Evolutionary conservation across 192 early-diverging fungal genomes (phyloP).

Genomic region (Spizellomyces sp.): DNA sequence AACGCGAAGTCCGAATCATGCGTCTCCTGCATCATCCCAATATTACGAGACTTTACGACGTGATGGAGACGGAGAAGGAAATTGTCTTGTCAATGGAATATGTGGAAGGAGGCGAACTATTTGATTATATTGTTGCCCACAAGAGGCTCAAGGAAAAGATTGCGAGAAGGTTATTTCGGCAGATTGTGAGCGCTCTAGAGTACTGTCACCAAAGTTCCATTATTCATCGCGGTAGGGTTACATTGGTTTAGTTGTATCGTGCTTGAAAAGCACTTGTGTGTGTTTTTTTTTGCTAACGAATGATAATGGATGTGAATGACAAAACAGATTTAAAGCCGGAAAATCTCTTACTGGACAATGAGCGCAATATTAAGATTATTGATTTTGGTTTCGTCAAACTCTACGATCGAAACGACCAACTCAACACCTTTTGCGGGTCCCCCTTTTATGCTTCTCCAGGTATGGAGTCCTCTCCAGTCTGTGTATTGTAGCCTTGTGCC

Average conservation of each 20-base stretch:
- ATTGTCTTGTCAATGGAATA: slow-evolving; percentile 95
- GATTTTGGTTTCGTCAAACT: slow-evolving; percentile 62
- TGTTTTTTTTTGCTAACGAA: not conserved
- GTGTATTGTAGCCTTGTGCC: not conserved
- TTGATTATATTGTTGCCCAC: slow-evolving; percentile 84
- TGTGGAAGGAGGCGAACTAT: slow-evolving; percentile 86
- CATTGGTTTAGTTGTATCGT: no score
- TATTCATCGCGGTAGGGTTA: slow-evolving; percentile 51
- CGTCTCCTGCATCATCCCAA: slow-evolving; percentile 67
- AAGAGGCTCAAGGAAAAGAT: slow-evolving; percentile 84
- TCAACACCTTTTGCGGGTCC: slow-evolving; percentile 62
- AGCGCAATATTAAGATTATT: slow-evolving; percentile 57
- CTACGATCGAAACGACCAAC: slow-evolving; percentile 38
- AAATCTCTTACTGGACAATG: slow-evolving; percentile 74
- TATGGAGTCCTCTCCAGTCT: slow-evolving; percentile 3
- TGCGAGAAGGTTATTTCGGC: slow-evolving; percentile 53
- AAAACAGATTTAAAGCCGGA: slow-evolving; percentile 91
- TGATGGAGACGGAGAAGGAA: slow-evolving; percentile 83
- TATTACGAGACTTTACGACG: slow-evolving; percentile 84
- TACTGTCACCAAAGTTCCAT: slow-evolving; percentile 61
- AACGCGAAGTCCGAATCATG: slow-evolving; percentile 64
- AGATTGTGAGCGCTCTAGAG: slow-evolving; percentile 56
- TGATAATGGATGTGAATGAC: not conserved
- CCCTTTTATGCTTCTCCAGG: slow-evolving; percentile 62
- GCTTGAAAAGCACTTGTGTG: not conserved